Base-by-base conservation (phyloP, 2,329 filamentous ascomycete genomes). In the Diaporthe capsici region DNA sequence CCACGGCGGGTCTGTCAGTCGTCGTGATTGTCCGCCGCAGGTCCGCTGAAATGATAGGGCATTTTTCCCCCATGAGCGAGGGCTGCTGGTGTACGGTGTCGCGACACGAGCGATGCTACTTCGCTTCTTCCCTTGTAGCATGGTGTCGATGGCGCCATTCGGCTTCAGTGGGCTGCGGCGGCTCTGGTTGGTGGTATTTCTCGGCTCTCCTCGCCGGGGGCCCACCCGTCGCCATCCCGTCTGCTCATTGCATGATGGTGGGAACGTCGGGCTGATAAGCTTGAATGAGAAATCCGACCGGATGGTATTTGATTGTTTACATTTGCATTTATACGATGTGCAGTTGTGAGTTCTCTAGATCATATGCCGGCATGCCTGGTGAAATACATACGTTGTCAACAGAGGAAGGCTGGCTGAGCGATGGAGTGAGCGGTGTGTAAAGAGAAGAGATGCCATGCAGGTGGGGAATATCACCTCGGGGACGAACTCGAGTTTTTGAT, bases 81-180 rank as follows among this genome's bases (percentile, higher is more conserved):
- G 28, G n/a, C 31, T 58, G 42, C 17, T 34, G 13, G 44, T 10
- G 5, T 39, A 13, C 47, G 28, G 47, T 47, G 60, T 37, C 13
- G 72, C 73, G 17, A 42, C 31, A 37, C 31, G 31, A 15, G n/a
- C 47, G 44, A 76, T 71, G 63, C 63, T 51, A 55, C 75, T 58
- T 67, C 63, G 37, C 49, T 34, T 57, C 12, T 20, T 55, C 57
- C 47, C 9, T n/a, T 63, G 47, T 8, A 39, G 47, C 60, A 57
- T 67, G 65, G 72, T 42, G 34, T 25, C 61, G 55, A 76, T 76
- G 65, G 60, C 75, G 71, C 75, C 75, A 76, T 76, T 10, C 17
- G n/a, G 12, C 25, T 22, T n/a, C 34, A 15, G 47, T 53, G 65
- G 47, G 65, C 65, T 44, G 58, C 34, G 58, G 25, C 63, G 13